These are phyloP conservation scores for Apiotrichum laibachii DNA, from an alignment of 1,284 basidiomycete genomes.

Conservation along the genomic window DNA sequence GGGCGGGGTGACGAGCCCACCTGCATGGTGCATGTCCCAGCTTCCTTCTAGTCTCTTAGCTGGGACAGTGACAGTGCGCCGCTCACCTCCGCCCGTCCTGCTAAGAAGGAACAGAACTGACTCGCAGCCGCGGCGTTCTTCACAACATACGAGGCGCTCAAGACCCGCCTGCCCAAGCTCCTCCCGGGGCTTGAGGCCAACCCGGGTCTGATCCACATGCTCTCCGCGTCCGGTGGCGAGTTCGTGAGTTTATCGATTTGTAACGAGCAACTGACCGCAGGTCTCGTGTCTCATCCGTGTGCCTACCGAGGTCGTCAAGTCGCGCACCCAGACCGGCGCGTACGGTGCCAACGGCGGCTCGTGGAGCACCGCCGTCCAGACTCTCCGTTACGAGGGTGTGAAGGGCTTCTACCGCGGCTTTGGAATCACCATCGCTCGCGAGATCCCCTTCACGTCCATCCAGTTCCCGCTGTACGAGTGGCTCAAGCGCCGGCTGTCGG, in stretches of 20 bases:
- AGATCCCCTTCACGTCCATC: slow-evolving; percentile 95
- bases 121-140: slow-evolving; percentile 86
- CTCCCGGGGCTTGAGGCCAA: slow-evolving; percentile 56
- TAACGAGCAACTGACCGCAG: slow-evolving; percentile 51
- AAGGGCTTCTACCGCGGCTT: slow-evolving; percentile 76
- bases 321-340: slow-evolving; percentile 70
- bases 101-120: slow-evolving; percentile 3
- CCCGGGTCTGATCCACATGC: slow-evolving; percentile 71
- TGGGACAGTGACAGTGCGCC: no score
- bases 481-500: slow-evolving; percentile 67
- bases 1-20: no score
- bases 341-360: slow-evolving; percentile 57
- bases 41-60: no score
- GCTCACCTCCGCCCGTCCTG: background rate
- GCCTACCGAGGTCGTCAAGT: slow-evolving; percentile 91
- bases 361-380: slow-evolving; percentile 52
- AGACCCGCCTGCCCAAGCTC: slow-evolving; percentile 61
- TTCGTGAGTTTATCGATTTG: slow-evolving; percentile 57
- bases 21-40: no score
- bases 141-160: slow-evolving; percentile 87
- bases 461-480: slow-evolving; percentile 96
- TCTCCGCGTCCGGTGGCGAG: slow-evolving; percentile 77
- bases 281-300: slow-evolving; percentile 89
- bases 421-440: slow-evolving; percentile 71
- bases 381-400: slow-evolving; percentile 61